Conservation (phyloP, 345 rosid genomes). For the Ceriops zippeliana region DNA sequence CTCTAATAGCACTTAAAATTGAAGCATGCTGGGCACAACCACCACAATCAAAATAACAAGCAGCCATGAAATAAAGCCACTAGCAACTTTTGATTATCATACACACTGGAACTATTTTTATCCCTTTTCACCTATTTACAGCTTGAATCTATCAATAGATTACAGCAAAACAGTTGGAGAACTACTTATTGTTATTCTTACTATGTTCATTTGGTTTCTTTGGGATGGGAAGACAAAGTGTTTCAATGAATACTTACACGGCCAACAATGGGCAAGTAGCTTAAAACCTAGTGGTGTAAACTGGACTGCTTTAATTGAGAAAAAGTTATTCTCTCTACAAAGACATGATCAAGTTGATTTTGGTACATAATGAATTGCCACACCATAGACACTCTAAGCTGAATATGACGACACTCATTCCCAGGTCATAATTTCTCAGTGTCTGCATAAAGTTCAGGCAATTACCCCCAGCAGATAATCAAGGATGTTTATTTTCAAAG, state of each 20-base stretch:
- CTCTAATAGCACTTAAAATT: background rate
- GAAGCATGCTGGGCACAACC: background rate
- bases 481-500: constrained; percentile 79
- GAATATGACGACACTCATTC: background rate
- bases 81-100: background rate
- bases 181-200: too few relatives aligned
- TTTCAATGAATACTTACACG: too few relatives aligned
- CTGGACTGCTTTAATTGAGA: background rate
- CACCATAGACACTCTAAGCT: background rate
- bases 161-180: too few relatives aligned
- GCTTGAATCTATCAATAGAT: too few relatives aligned
- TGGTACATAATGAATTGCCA: background rate
- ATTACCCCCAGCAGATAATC: constrained; percentile 91
- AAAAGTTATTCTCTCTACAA: background rate
- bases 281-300: too few relatives aligned
- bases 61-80: background rate
- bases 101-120: background rate
- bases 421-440: background rate
- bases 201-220: too few relatives aligned
- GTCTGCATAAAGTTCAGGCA: constrained; percentile 12
- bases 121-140: background rate
- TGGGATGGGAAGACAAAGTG: too few relatives aligned
- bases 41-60: background rate
- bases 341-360: background rate
- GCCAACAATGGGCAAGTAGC: too few relatives aligned